These are phyloP conservation scores for Beauveria varroae DNA, from an alignment of 2,329 filamentous ascomycete genomes.

Conservation along the genomic window DNA sequence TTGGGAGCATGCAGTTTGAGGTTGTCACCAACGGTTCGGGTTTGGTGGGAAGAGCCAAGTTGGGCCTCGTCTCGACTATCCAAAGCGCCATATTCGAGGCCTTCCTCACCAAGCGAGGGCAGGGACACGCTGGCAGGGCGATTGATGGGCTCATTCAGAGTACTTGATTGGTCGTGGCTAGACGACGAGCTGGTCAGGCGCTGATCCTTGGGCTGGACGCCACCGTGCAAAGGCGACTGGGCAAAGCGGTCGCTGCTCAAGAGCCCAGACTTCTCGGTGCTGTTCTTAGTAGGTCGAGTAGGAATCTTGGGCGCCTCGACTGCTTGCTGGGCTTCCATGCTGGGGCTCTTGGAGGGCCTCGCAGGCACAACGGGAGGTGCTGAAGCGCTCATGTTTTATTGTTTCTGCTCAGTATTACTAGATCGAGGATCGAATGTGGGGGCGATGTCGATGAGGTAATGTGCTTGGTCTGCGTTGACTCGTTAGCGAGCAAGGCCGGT, in stretches of 20 bases:
- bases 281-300: constrained; percentile 65
- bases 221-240: constrained; percentile 78
- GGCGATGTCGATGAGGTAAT: not conserved
- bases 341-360: constrained; percentile 45
- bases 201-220: constrained; percentile 41
- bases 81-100: constrained; percentile 69
- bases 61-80: constrained; percentile 37
- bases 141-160: constrained; percentile 36
- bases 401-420: not conserved
- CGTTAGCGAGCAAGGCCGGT: not conserved
- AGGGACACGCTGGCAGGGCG: constrained; percentile 73
- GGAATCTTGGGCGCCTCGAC: constrained; percentile 49
- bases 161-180: constrained; percentile 26
- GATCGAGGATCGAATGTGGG: not conserved
- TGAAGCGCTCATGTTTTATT: constrained; percentile 39
- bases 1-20: constrained; percentile 83
- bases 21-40: constrained; percentile 69
- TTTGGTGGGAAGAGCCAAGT: constrained; percentile 55
- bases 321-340: constrained; percentile 31
- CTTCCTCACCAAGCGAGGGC: constrained; percentile 83
- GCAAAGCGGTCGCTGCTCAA: constrained; percentile 73
- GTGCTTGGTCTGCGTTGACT: not conserved
- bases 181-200: constrained; percentile 26
- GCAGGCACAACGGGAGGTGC: constrained; percentile 49
- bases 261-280: constrained; percentile 67